Conservation (phyloP, 495 filamentous ascomycete species). For the Echria macrotheca region DNA sequence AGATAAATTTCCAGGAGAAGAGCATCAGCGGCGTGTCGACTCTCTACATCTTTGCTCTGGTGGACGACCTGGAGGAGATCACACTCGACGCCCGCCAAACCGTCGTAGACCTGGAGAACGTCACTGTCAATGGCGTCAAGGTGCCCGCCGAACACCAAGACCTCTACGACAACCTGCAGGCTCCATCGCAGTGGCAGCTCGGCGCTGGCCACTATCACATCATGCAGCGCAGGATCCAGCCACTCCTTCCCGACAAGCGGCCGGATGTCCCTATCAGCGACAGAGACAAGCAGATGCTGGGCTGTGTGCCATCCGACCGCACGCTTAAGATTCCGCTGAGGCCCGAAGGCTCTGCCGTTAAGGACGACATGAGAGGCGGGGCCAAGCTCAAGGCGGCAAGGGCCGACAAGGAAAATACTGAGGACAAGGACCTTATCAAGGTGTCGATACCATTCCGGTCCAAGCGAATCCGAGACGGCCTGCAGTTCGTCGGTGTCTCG, state of each 20-base stretch:
- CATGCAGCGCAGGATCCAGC: slow-evolving; percentile 59
- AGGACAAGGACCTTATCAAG: slow-evolving; percentile 28
- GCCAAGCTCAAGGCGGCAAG: slow-evolving; percentile 30
- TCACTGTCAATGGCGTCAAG: slow-evolving; percentile 67
- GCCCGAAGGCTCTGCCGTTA: slow-evolving; percentile 22
- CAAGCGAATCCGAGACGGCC: slow-evolving; percentile 69
- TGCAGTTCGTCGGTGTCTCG: slow-evolving; percentile 84
- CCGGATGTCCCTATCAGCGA: slow-evolving; percentile 38
- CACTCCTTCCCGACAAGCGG: slow-evolving; percentile 49
- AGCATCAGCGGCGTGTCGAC: slow-evolving; percentile 73
- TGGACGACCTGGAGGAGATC: slow-evolving; percentile 61
- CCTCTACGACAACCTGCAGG: slow-evolving; percentile 60
- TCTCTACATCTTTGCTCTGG: slow-evolving; percentile 68
- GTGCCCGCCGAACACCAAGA: slow-evolving; percentile 62
- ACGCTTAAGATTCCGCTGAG: slow-evolving; percentile 38
- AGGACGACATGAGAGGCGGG: slow-evolving; percentile 30
- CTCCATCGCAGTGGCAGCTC: slow-evolving; percentile 50
- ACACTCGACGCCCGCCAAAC: slow-evolving; percentile 83
- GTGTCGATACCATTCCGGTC: slow-evolving; percentile 69
- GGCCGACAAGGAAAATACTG: slow-evolving; percentile 23
- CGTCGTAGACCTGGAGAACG: slow-evolving; percentile 52
- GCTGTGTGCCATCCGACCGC: slow-evolving; percentile 39
- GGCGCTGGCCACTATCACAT: slow-evolving; percentile 75
- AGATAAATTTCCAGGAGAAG: slow-evolving; percentile 74
- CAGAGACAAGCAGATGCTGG: slow-evolving; percentile 28